A percentile compares a stretch with the other conserved stretches of the same genome.
These are phyloP conservation scores for Trebouxiophyceae sp. DNA, from an alignment of 163 green algal species.

Conservation along the genomic window DNA sequence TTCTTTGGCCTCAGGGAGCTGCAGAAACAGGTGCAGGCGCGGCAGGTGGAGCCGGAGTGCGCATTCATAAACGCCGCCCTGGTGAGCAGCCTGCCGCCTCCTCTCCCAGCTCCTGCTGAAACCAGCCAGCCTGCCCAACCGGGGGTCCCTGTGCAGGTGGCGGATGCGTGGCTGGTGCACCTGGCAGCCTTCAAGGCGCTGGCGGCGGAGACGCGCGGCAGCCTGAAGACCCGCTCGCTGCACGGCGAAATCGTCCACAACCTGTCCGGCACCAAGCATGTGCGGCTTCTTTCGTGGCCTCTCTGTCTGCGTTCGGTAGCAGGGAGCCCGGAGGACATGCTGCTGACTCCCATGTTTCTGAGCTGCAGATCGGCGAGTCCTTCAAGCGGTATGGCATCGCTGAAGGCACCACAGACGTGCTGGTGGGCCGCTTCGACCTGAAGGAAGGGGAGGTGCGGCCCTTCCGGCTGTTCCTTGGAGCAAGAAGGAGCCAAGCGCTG, in stretches of 20 bases:
- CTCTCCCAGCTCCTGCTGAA: not conserved
- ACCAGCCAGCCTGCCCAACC: slow-evolving; percentile 9
- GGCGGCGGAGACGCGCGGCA: slow-evolving; percentile 7
- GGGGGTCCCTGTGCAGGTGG: slow-evolving; percentile 22
- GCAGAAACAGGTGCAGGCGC: slow-evolving; percentile 23
- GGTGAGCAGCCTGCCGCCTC: slow-evolving; percentile 7
- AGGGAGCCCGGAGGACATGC: too few species aligned
- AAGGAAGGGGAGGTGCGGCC: not conserved
- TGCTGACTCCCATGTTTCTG: too few species aligned
- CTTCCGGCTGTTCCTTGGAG: not conserved
- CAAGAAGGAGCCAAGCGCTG: too few species aligned
- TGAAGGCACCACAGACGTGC: not conserved
- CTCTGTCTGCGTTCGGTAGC: too few species aligned
- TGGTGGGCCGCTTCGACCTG: not conserved
- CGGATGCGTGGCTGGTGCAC: slow-evolving; percentile 34
- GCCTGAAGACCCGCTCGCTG: slow-evolving; percentile 31
- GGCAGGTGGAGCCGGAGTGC: slow-evolving; percentile 20
- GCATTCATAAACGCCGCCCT: slow-evolving; percentile 42
- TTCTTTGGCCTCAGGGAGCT: slow-evolving; percentile 30
- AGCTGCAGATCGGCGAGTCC: not conserved
- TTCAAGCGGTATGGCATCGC: not conserved
- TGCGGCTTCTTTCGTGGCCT: too few species aligned
- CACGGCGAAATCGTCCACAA: slow-evolving; percentile 59
- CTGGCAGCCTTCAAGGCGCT: slow-evolving; percentile 39
- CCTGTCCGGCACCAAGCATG: slow-evolving; percentile 52